Conservation (phyloP, 257 asterid species). For the Solanum clarkiae region DNA sequence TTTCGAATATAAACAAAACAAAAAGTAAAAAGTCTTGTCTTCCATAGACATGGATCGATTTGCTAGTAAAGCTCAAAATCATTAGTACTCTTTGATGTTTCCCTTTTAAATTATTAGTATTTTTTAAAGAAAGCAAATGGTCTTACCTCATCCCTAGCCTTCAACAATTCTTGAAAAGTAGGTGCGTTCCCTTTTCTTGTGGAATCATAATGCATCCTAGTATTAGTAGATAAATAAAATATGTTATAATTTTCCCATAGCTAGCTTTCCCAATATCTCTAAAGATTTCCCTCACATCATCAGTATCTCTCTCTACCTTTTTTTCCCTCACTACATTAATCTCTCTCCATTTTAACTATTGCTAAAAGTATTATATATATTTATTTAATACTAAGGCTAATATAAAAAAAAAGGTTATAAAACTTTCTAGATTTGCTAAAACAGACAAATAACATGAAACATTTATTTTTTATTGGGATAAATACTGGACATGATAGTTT, state of each 20-base stretch:
- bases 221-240: background rate
- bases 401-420: background rate
- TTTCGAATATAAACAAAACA: background rate
- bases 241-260: background rate
- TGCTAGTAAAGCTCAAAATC: conserved; percentile 28
- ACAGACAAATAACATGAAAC: background rate
- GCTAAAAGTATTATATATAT: too few species aligned
- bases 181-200: conserved; percentile 18
- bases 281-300: conserved; percentile 37
- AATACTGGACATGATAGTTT: too few species aligned
- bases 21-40: background rate
- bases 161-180: background rate
- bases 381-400: too few species aligned
- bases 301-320: conserved; percentile 4
- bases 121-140: conserved; percentile 12
- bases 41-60: conserved; percentile 25
- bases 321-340: background rate
- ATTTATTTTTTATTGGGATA: background rate
- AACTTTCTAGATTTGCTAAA: background rate
- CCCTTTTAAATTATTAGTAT: background rate
- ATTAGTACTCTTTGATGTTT: background rate
- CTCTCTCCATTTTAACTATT: too few species aligned
- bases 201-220: conserved; percentile 30
- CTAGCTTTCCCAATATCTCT: conserved; percentile 37
- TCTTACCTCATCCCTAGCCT: conserved; percentile 40